These are phyloP conservation scores for Backusella tarrabulga DNA, from an alignment of 192 early-diverging fungal genomes.

Conservation along the genomic window DNA sequence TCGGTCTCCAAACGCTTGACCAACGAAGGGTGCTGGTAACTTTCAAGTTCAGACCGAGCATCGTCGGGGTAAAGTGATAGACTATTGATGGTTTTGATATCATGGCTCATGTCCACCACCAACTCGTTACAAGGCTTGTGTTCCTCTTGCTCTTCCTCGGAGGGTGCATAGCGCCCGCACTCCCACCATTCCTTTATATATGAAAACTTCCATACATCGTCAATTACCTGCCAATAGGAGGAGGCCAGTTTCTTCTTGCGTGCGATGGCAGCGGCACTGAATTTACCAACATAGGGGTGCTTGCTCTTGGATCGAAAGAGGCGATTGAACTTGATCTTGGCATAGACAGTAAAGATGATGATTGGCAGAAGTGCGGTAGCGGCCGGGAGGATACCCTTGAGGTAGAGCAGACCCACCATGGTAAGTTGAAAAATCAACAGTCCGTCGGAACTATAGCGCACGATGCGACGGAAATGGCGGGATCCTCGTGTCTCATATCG, in stretches of 20 bases:
- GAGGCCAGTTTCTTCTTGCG: not conserved
- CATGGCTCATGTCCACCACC: not conserved
- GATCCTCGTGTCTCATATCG: slow-evolving; percentile 57
- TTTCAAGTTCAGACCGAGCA: not conserved
- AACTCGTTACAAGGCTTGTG: not conserved
- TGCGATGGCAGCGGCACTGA: not conserved
- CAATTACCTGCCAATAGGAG: not conserved
- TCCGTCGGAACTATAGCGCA: slow-evolving; percentile 56
- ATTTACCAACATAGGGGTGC: slow-evolving; percentile 19
- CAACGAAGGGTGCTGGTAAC: slow-evolving; percentile 4
- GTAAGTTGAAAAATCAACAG: slow-evolving; percentile 57
- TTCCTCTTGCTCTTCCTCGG: not conserved
- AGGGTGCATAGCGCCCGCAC: slow-evolving; percentile 12
- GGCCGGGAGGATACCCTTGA: slow-evolving; percentile 40
- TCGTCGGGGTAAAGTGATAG: not conserved
- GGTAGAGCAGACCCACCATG: slow-evolving; percentile 52
- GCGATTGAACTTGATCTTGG: slow-evolving; percentile 43
- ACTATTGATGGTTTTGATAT: not conserved
- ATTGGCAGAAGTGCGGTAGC: slow-evolving; percentile 42
- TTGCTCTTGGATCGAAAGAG: slow-evolving; percentile 48
- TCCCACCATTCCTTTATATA: slow-evolving; percentile 26
- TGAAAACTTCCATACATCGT: slow-evolving; percentile 28
- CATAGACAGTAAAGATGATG: slow-evolving; percentile 45
- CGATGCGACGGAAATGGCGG: slow-evolving; percentile 49
- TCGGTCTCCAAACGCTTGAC: not conserved